A percentile compares a stretch with the other conserved stretches of the same genome.
phyloP scores from a whole-genome alignment of 352 stramenopile species.

The Phytophthora multivora region DNA sequence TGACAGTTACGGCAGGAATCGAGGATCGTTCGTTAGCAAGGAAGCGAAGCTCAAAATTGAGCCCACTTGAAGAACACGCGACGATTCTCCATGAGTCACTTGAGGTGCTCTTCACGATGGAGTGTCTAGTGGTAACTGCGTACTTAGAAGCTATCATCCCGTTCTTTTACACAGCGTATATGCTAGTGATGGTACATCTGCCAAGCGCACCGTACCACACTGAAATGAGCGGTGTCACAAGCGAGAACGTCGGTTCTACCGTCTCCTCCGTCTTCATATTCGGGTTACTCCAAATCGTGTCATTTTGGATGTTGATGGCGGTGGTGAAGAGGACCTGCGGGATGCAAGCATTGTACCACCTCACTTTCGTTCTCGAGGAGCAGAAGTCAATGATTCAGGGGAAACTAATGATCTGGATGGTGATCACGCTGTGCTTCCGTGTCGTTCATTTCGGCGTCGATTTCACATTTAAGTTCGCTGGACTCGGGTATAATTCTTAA shows the following conservation, averaged over 20 bases:
- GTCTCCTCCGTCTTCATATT: conserved; percentile 7
- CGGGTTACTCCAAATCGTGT: conserved; percentile 20
- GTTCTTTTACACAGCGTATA: conserved; percentile 31
- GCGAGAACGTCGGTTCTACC: neutral
- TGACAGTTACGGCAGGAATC: neutral
- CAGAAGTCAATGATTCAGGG: conserved; percentile 36
- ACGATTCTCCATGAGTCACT: conserved; percentile 3
- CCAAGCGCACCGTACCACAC: conserved; percentile 28
- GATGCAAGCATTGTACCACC: conserved; percentile 22
- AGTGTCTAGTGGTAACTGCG: conserved; percentile 25
- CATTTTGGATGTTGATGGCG: conserved; percentile 11
- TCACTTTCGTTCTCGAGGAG: conserved; percentile 44
- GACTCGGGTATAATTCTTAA: neutral
- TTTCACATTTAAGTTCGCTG: neutral
- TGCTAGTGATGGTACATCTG: conserved; percentile 22
- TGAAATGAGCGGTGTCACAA: conserved; percentile 7
- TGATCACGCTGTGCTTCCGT: conserved; percentile 13
- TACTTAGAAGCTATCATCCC: conserved; percentile 40
- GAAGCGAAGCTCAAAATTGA: neutral
- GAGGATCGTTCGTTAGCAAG: neutral
- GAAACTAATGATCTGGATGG: conserved; percentile 45
- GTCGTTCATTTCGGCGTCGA: conserved; percentile 6
- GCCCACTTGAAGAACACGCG: neutral
- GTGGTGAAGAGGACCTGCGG: conserved; percentile 3
- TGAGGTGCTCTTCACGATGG: conserved; percentile 4